Evolutionary conservation across 495 filamentous ascomycete genomes (phyloP).

Genomic region (Hypoxylon intermedium): DNA sequence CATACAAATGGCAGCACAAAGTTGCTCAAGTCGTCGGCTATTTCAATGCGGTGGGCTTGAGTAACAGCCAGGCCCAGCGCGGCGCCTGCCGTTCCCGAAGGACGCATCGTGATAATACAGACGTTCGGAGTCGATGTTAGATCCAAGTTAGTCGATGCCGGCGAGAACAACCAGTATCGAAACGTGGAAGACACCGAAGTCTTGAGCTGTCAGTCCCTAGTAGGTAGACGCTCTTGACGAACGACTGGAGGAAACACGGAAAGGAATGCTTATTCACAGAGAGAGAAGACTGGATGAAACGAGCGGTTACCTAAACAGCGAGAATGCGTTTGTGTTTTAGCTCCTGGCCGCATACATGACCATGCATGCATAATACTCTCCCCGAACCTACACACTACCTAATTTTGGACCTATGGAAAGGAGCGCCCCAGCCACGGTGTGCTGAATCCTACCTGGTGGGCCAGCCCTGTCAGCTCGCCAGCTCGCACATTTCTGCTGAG

Average conservation of each 20-base stretch:
- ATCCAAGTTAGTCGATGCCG: slow-evolving; percentile 14
- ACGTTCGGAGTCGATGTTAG: slow-evolving; percentile 15
- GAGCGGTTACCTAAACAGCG: slow-evolving; percentile 14
- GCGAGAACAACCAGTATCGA: slow-evolving; percentile 2
- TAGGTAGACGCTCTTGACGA: slow-evolving; percentile 1
- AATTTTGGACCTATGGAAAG: slow-evolving; percentile 34
- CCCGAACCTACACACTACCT: slow-evolving; percentile 15
- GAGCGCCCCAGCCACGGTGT: slow-evolving; percentile 28
- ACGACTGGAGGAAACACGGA: neutral
- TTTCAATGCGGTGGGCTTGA: slow-evolving; percentile 9
- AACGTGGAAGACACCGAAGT: slow-evolving; percentile 11
- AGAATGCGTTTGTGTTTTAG: slow-evolving; percentile 1
- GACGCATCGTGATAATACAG: slow-evolving; percentile 23
- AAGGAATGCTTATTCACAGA: slow-evolving; percentile 6
- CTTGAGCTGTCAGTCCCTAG: neutral
- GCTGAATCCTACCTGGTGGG: slow-evolving; percentile 13
- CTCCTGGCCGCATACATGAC: slow-evolving; percentile 26
- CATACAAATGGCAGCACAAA: slow-evolving; percentile 34
- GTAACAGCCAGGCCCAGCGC: slow-evolving; percentile 15
- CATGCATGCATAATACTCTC: neutral
- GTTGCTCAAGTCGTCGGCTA: slow-evolving; percentile 21
- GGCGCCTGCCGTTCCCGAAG: slow-evolving; percentile 2
- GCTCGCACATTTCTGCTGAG: neutral
- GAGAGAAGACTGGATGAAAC: neutral
- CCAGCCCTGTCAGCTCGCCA: no score